These are phyloP conservation scores for Raffaelea arxii DNA, from an alignment of 2,329 filamentous ascomycete genomes.

Conservation along the genomic window DNA sequence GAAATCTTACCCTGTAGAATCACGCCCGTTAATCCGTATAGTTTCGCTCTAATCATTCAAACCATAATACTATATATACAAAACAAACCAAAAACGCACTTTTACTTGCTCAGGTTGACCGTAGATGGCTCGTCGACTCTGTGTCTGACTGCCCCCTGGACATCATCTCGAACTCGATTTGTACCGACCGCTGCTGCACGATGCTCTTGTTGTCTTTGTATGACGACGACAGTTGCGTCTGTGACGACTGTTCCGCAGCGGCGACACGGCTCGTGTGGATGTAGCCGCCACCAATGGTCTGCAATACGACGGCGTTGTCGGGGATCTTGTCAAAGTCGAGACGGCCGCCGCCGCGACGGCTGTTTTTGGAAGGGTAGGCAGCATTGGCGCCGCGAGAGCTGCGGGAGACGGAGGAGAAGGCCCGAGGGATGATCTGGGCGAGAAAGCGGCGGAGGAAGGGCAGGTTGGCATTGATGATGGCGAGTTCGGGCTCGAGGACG, in stretches of 20 bases:
- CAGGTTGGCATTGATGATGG: conserved; percentile 1
- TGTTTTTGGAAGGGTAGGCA: background rate
- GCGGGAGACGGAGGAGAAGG: background rate
- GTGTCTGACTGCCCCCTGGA: background rate
- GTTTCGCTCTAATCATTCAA: no score
- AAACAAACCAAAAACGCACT: background rate
- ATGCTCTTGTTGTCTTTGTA: background rate
- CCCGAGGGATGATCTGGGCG: background rate
- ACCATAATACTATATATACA: background rate
- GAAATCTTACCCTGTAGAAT: no score
- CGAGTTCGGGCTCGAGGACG: background rate
- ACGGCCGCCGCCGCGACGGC: background rate
- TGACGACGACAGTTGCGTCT: background rate
- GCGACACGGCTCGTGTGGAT: background rate
- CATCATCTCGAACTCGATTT: background rate
- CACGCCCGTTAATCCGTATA: no score
- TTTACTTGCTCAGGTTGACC: background rate
- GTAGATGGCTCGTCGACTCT: background rate
- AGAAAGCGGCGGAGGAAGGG: conserved; percentile 1
- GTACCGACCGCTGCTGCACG: background rate
- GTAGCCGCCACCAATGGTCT: conserved; percentile 2
- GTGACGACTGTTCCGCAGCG: background rate
- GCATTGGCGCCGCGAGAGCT: background rate
- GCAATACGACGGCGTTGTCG: background rate
- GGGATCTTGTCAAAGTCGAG: background rate